A percentile compares a stretch with the other conserved stretches of the same genome.
Evolutionary conservation across 2,329 filamentous ascomycete genomes (phyloP).

Genomic region (Venturia asperata): DNA sequence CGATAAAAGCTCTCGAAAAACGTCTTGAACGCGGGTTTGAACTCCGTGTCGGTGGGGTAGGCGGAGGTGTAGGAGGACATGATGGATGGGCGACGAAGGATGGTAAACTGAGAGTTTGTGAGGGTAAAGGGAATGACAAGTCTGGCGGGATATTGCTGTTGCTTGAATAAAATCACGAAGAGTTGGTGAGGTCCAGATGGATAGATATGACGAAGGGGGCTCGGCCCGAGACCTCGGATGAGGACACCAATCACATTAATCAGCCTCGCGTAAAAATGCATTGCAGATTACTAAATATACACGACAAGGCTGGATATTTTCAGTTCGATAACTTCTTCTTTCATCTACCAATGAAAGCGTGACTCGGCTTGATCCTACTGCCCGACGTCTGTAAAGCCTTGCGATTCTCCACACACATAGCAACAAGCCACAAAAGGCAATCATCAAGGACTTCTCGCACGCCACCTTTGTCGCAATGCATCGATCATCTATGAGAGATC

Average conservation of each 20-base stretch:
- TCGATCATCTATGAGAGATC: no score
- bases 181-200: no score
- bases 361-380: not conserved
- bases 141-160: no score
- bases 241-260: not conserved
- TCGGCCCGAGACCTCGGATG: slow-evolving; percentile 12
- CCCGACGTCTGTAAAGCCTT: not conserved
- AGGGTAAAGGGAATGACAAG: no score
- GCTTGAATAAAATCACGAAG: no score
- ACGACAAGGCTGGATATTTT: not conserved
- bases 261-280: not conserved
- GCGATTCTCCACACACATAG: not conserved
- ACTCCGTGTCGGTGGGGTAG: slow-evolving; percentile 29
- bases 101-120: not conserved
- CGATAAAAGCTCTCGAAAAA: slow-evolving; percentile 44
- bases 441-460: no score
- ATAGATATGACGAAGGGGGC: not conserved
- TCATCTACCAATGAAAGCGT: not conserved
- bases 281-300: not conserved
- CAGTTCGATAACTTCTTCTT: not conserved
- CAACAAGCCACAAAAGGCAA: no score
- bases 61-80: slow-evolving; percentile 28
- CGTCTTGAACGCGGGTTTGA: slow-evolving; percentile 36
- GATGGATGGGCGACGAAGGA: not conserved
- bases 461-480: no score